These are phyloP conservation scores for Phytophthora pseudosyringae DNA, from an alignment of 352 stramenopile species.

Conservation along the genomic window DNA sequence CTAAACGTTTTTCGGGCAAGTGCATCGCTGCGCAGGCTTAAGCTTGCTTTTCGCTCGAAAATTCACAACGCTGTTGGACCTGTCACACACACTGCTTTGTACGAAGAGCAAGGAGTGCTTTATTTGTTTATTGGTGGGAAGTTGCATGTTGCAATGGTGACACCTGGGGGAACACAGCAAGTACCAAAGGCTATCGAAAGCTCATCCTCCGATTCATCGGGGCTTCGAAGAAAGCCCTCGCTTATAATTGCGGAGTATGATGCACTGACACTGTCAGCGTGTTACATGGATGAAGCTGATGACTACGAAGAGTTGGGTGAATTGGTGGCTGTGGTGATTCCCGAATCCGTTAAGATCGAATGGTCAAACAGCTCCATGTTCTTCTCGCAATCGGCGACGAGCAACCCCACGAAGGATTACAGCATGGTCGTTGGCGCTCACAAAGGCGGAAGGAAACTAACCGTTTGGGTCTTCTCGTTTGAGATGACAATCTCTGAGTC, in stretches of 20 bases:
- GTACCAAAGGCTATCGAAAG: conserved; percentile 2
- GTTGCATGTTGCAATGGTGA: conserved; percentile 41
- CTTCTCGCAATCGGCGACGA: conserved; percentile 35
- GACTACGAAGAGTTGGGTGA: conserved; percentile 32
- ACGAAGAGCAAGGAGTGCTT: conserved; percentile 43
- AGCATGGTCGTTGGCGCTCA: conserved; percentile 64
- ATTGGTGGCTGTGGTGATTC: conserved; percentile 44
- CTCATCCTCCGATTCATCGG: conserved; percentile 1
- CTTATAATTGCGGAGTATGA: conserved; percentile 5
- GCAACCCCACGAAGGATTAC: conserved; percentile 57
- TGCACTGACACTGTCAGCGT: conserved; percentile 20
- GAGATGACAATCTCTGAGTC: conserved; percentile 14
- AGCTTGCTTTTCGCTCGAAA: conserved; percentile 38
- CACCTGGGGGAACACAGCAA: background rate
- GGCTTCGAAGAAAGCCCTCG: background rate
- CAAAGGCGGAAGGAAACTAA: conserved; percentile 40
- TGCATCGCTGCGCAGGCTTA: conserved; percentile 42
- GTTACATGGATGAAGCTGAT: conserved; percentile 41
- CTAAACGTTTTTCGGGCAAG: conserved; percentile 49
- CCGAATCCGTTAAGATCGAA: conserved; percentile 58
- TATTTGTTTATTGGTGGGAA: conserved; percentile 46
- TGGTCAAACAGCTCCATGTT: conserved; percentile 55
- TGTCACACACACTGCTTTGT: conserved; percentile 46
- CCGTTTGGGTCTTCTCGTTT: conserved; percentile 70
- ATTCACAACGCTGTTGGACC: conserved; percentile 29